A percentile compares a stretch with the other conserved stretches of the same genome.
Conservation (phyloP, 2,329 filamentous ascomycete species). For the Aschersonia sp. region DNA sequence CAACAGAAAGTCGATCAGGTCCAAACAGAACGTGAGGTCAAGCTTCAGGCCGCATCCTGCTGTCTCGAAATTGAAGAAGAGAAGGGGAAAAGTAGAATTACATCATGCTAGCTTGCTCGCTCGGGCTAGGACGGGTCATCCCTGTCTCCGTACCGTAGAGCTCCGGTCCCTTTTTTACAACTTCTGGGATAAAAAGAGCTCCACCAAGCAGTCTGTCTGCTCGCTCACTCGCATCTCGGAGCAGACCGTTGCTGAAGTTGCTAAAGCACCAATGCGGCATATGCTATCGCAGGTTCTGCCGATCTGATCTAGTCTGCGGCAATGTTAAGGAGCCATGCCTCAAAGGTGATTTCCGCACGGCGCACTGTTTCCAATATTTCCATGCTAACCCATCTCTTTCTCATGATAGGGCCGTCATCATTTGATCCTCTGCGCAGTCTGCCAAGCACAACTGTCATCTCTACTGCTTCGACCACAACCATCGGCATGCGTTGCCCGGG, state of each 20-base stretch:
- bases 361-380: neutral
- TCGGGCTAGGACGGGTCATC: neutral
- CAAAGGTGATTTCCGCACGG: conserved; percentile 16
- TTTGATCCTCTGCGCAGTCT: conserved; percentile 26
- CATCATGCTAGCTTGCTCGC: too few relatives aligned
- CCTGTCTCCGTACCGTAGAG: neutral
- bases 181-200: neutral
- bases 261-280: neutral
- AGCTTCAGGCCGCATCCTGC: too few relatives aligned
- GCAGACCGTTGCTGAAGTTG: neutral
- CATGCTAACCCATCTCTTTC: neutral
- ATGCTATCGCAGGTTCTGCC: neutral
- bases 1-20: too few relatives aligned
- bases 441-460: conserved; percentile 16
- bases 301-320: conserved; percentile 7
- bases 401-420: conserved; percentile 18
- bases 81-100: too few relatives aligned
- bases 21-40: too few relatives aligned
- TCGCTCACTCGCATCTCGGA: too few relatives aligned
- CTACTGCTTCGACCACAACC: conserved; percentile 4
- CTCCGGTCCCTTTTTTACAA: too few relatives aligned
- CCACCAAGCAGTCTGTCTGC: neutral
- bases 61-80: too few relatives aligned
- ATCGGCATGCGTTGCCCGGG: neutral
- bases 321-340: conserved; percentile 29